Base-by-base conservation (phyloP, 2,329 filamentous ascomycete species). In the Chaetomiaceae sp. region DNA sequence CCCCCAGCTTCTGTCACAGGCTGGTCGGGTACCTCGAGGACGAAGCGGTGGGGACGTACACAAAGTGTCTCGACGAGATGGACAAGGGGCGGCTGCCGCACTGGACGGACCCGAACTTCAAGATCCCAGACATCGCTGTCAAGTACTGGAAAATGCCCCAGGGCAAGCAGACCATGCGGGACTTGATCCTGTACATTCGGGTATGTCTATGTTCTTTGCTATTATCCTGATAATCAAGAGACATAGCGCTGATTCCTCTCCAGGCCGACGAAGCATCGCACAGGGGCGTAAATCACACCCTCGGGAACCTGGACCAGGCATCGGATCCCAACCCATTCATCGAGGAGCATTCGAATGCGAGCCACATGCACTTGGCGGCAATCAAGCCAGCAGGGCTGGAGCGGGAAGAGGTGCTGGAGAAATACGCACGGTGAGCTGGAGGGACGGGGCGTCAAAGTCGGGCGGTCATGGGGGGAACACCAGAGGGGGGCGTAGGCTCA, bases 11-110 rank as follows among this genome's bases (percentile, higher is more conserved):
- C 55, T 91, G 88, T 63, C 92, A 99, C 68, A 85, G 93, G 41
- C 96, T 99, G 68, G 91, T 97, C 46, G 92, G 91, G 1, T 96
- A 96, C 63, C 81, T 97, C 8, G 93, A 99, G 70, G 93, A 97
- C 67, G 92, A 99, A 69, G 93, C 93, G 6, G 92, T 96, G 2
- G 79, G 95, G 64, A 97, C 93, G 0, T 99, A 99, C 73, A 92
- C 89, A 0, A 83, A 90, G 45, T 89, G 89, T 54, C 86, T 97
- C 60, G 76, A 83, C 59, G 93, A 97, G 63, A 79, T 99, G 20
- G 90, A 96, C 52, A 77, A 78, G 3, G 92, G 92, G 17, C 79
- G 81, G 54, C 73, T 96, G n/a, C 89, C 91, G 1, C 81, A 81
- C 59, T 97, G 93, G 90, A 74, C 81, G 25, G 76, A 80, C 53